Base-by-base conservation (phyloP, 2,329 filamentous ascomycete genomes). In the Fusarium metavorans region DNA sequence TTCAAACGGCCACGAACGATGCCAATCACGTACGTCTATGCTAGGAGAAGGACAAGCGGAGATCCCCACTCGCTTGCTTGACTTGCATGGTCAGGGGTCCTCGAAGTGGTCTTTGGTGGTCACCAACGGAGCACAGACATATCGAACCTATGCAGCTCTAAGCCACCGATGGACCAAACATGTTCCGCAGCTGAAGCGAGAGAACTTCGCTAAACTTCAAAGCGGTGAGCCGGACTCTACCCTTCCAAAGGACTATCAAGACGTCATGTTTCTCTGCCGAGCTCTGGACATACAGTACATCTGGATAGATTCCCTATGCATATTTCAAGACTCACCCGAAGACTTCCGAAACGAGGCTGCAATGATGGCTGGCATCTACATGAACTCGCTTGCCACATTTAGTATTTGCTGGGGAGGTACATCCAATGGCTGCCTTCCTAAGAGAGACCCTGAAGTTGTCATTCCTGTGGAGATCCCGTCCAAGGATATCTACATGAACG, bases 221-320 rank as follows among this genome's bases (percentile, higher is more conserved):
- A 32, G 18, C 18, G 45, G 30, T 3, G 34, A 56, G 20, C 34
- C 34, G 1, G 25, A 64, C 13, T 18, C 27, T 4, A 10, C 34
- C 0, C 18, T 64, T 2, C 61, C 61, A 18, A 34, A 35, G 9
- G n/a, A 37, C n/a, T 56, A 64, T 27, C 45, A 20, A 13, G 61
- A 64, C 9, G 34, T 32, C 14, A 23, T 64, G 20, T 20, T 23
- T 6, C 18, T 64, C 9, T 64, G 45, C n/a, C 60, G 60, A 4
- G 7, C 20, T 6, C 8, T 63, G 3, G 18, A 13, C 4, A 16
- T 63, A 14, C 25, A 32, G 25, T 63, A 41, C 11, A 35, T 63
- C 14, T 54, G 60, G 60, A 54, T 43, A 1, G 67, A 69, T 3
- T 67, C 67, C 4, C 20, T 69, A 0, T 69, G 64, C 1, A 69